Conservation (phyloP, 371 early-diverging fungal genomes). For the Capillidium rhysosporum region DNA sequence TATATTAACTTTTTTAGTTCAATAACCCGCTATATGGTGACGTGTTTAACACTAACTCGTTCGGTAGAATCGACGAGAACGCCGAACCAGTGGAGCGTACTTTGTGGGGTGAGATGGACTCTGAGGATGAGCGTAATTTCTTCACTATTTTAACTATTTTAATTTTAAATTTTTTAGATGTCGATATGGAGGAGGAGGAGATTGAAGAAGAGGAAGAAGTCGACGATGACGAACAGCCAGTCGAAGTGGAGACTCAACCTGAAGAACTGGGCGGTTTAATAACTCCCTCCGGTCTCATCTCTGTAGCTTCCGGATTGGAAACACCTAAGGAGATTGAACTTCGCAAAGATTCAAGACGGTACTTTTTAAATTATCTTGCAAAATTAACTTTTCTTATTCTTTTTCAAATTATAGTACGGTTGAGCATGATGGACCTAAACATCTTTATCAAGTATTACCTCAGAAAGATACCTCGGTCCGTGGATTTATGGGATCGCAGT, state of each 20-base stretch:
- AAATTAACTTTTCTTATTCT: not conserved
- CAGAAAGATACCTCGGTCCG: constrained; percentile 48
- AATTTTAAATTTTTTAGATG: not conserved
- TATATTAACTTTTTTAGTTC: constrained; percentile 15
- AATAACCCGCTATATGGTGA: constrained; percentile 91
- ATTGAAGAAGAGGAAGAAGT: constrained; percentile 35
- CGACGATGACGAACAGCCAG: constrained; percentile 40
- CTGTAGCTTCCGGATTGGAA: constrained; percentile 64
- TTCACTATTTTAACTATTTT: not conserved
- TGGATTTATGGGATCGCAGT: constrained; percentile 89
- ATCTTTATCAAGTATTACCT: constrained; percentile 74
- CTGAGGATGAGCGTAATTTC: constrained; percentile 12
- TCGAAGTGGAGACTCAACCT: constrained; percentile 28
- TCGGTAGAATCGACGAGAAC: constrained; percentile 8
- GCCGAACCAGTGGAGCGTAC: constrained; percentile 48
- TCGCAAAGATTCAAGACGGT: constrained; percentile 35
- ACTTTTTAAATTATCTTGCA: not conserved
- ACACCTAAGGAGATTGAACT: constrained; percentile 85
- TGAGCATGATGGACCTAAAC: constrained; percentile 37
- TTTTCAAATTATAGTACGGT: constrained; percentile 6
- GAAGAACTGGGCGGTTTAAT: constrained; percentile 19
- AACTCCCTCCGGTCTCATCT: constrained; percentile 76
- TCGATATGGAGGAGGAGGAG: constrained; percentile 15
- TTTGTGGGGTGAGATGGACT: constrained; percentile 58
- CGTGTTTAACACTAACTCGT: constrained; percentile 61